These are phyloP conservation scores for Scutellaria galericulata DNA, from an alignment of 257 asterid genomes.

Conservation along the genomic window DNA sequence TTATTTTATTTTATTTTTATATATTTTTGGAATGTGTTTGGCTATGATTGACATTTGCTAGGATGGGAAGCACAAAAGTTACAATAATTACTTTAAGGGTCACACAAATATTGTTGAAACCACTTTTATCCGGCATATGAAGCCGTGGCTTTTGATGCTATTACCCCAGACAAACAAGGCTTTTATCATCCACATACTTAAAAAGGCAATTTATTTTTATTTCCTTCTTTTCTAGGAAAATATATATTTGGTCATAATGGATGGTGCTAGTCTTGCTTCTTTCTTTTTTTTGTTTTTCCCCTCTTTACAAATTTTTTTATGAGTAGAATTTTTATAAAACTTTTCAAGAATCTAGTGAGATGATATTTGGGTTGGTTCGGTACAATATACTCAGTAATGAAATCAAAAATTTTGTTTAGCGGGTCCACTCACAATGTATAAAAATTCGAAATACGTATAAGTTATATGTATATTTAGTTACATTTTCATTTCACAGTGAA, in stretches of 20 bases:
- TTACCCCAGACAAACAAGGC: constrained; percentile 32
- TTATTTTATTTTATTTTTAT: too few relatives aligned
- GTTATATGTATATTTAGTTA: too few relatives aligned
- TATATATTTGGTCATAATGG: constrained; percentile 17
- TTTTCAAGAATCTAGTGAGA: too few relatives aligned
- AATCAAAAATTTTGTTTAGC: too few relatives aligned
- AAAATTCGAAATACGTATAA: too few relatives aligned
- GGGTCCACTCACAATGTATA: too few relatives aligned
- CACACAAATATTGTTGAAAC: constrained; percentile 33
- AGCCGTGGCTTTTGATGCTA: constrained; percentile 40
- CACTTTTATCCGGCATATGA: constrained; percentile 37
- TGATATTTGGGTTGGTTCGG: too few relatives aligned
- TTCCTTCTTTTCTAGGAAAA: not conserved
- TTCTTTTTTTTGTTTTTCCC: not conserved
- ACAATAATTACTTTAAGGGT: constrained; percentile 34
- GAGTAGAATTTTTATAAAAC: too few relatives aligned
- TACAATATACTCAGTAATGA: too few relatives aligned
- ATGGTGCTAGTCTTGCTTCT: not conserved
- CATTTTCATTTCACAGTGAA: too few relatives aligned
- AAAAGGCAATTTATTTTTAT: not conserved
- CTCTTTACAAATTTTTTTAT: too few relatives aligned
- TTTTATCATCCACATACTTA: constrained; percentile 36
- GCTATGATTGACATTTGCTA: constrained; percentile 27
- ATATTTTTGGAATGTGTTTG: not conserved
- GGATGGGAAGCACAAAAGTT: constrained; percentile 29